Conservation (phyloP, 2,329 filamentous ascomycete species). For the Cryphonectria naterciae region DNA sequence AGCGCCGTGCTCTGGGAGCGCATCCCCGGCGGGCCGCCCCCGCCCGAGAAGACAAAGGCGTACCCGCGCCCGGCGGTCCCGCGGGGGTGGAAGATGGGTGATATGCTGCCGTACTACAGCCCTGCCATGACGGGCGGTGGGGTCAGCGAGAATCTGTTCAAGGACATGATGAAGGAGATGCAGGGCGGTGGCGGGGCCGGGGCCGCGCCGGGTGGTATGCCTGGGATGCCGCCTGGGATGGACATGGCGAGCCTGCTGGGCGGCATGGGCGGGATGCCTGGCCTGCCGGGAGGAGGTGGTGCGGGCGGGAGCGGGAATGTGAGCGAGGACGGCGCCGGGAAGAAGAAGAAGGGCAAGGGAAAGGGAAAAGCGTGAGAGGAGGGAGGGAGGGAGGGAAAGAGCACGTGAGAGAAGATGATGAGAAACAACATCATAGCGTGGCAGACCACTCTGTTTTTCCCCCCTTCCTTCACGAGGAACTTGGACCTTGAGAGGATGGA, state of each 20-base stretch:
- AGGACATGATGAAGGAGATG: conserved; percentile 98
- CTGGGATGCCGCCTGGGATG: conserved; percentile 31
- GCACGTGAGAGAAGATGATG: not conserved
- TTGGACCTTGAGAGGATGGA: not conserved
- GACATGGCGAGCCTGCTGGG: conserved; percentile 29
- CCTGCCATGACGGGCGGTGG: conserved; percentile 90
- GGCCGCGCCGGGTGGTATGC: conserved; percentile 35
- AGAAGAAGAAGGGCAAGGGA: conserved; percentile 50
- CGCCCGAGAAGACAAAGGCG: conserved; percentile 58
- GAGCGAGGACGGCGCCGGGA: conserved; percentile 38
- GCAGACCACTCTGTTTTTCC: not conserved
- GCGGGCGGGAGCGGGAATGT: conserved; percentile 35
- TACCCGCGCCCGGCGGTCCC: conserved; percentile 77
- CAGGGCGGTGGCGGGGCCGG: conserved; percentile 45
- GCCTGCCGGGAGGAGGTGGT: conserved; percentile 27
- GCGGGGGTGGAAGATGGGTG: conserved; percentile 87
- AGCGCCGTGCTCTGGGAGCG: conserved; percentile 70
- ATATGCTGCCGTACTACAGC: conserved; percentile 83
- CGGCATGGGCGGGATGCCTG: conserved; percentile 35
- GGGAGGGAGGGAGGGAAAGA: not conserved
- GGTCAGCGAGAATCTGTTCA: conserved; percentile 90
- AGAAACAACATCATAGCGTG: not conserved
- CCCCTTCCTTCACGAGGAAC: not conserved
- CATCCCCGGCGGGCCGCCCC: conserved; percentile 73
- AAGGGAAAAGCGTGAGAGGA: conserved; percentile 47